Evolutionary conservation across 2,329 filamentous ascomycete genomes (phyloP).

Genomic region (Nothomitra cinnamomea): DNA sequence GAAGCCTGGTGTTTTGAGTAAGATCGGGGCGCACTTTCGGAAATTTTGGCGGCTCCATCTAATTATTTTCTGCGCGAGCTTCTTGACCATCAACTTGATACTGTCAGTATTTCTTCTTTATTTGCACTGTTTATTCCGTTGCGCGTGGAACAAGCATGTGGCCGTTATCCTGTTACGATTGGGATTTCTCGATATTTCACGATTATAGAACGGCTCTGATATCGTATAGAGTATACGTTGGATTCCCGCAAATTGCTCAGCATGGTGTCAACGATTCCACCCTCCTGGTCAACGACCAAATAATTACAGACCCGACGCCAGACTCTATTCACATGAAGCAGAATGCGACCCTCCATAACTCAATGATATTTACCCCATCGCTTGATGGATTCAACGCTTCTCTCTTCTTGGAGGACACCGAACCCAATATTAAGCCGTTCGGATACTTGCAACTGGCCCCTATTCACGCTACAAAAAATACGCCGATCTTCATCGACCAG

Average conservation of each 20-base stretch:
- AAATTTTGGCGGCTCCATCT: constrained; percentile 45
- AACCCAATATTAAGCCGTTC: constrained; percentile 27
- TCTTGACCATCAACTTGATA: constrained; percentile 38
- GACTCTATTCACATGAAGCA: constrained; percentile 34
- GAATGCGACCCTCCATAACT: constrained; percentile 37
- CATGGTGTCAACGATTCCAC: constrained; percentile 35
- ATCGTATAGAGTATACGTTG: constrained; percentile 34
- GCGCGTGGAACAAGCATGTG: no score
- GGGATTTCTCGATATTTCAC: no score
- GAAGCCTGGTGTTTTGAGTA: not conserved
- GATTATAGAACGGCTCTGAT: not conserved
- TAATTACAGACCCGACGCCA: constrained; percentile 29
- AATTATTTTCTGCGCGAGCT: constrained; percentile 30
- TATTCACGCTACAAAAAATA: constrained; percentile 2
- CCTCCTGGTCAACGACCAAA: constrained; percentile 34
- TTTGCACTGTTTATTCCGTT: not conserved
- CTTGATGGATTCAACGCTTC: constrained; percentile 28
- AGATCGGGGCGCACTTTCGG: not conserved
- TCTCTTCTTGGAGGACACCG: constrained; percentile 33
- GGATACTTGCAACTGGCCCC: not conserved
- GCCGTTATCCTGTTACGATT: no score
- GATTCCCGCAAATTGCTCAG: constrained; percentile 39
- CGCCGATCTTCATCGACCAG: constrained; percentile 26
- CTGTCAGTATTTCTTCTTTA: constrained; percentile 32
- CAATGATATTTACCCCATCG: constrained; percentile 34